These are phyloP conservation scores for Trichoderma erinaceum DNA, from an alignment of 495 filamentous ascomycete species.

Conservation along the genomic window DNA sequence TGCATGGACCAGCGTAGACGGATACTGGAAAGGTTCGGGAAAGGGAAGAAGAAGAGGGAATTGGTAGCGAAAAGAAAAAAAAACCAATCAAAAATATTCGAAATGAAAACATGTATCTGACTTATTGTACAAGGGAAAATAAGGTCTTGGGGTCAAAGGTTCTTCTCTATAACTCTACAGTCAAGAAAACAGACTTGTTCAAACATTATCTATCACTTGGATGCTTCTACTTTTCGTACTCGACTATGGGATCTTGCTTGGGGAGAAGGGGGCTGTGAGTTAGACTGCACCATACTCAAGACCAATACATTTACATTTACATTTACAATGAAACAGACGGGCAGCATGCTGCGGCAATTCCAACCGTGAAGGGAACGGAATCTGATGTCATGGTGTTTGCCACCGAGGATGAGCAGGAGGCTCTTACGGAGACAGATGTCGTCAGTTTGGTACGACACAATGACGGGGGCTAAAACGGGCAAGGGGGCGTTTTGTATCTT, in stretches of 20 bases:
- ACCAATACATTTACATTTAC: background rate
- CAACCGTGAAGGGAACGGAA: background rate
- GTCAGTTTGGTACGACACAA: background rate
- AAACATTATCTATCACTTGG: background rate
- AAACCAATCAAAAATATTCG: background rate
- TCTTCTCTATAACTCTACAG: background rate
- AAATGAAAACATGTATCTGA: background rate
- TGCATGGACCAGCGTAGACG: constrained; percentile 11
- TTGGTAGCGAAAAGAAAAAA: background rate
- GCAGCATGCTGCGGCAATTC: background rate
- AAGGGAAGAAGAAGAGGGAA: background rate
- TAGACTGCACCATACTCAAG: background rate
- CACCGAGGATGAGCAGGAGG: background rate
- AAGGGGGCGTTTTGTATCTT: too few species aligned
- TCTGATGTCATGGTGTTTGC: constrained; percentile 3
- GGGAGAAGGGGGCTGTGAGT: background rate
- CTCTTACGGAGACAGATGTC: background rate
- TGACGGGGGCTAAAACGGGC: too few species aligned
- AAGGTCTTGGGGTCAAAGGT: background rate
- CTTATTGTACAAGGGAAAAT: background rate
- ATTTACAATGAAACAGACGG: background rate
- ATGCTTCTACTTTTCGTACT: background rate
- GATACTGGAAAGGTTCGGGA: background rate
- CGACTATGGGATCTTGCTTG: background rate
- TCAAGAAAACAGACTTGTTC: background rate